These are phyloP conservation scores for Musa troglodytarum DNA, from an alignment of 176 grass and related monocot species.

Conservation along the genomic window DNA sequence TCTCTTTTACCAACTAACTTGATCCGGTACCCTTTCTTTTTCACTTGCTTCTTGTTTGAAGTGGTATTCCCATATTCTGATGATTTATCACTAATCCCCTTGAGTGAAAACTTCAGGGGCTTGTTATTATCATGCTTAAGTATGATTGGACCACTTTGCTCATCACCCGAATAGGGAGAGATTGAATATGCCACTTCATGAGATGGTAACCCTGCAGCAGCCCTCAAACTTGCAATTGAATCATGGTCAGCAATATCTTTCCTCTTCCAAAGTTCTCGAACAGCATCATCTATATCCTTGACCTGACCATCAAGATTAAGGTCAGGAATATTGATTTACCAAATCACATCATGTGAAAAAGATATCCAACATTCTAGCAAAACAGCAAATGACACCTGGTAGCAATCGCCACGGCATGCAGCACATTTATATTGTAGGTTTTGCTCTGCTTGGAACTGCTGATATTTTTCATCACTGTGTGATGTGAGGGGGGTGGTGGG, in stretches of 20 bases:
- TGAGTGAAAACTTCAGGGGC: constrained; percentile 77
- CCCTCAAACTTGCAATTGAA: constrained; percentile 66
- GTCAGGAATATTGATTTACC: not conserved
- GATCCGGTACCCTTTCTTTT: constrained; percentile 52
- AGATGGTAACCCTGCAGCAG: constrained; percentile 72
- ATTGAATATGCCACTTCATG: constrained; percentile 37
- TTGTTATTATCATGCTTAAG: constrained; percentile 70
- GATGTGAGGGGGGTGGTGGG: not conserved
- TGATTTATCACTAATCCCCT: constrained; percentile 60
- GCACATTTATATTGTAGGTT: constrained; percentile 85
- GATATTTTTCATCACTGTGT: constrained; percentile 87
- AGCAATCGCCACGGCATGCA: constrained; percentile 91
- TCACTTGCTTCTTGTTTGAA: constrained; percentile 54
- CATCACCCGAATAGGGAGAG: constrained; percentile 54
- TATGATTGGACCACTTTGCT: constrained; percentile 43
- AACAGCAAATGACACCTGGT: constrained; percentile 53
- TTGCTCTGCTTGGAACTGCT: constrained; percentile 81
- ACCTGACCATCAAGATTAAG: constrained; percentile 39
- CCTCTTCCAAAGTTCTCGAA: constrained; percentile 90
- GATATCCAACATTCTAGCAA: constrained; percentile 12
- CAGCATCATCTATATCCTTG: constrained; percentile 84
- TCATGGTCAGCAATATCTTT: constrained; percentile 61
- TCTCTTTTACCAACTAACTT: constrained; percentile 32
- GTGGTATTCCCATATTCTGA: constrained; percentile 38
- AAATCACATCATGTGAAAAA: not conserved